Percentiles rank a stretch among this genome's conserved stretches.
These are phyloP conservation scores for Neopestalotiopsis sp. DNA, from an alignment of 2,329 filamentous ascomycete species.

Conservation along the genomic window DNA sequence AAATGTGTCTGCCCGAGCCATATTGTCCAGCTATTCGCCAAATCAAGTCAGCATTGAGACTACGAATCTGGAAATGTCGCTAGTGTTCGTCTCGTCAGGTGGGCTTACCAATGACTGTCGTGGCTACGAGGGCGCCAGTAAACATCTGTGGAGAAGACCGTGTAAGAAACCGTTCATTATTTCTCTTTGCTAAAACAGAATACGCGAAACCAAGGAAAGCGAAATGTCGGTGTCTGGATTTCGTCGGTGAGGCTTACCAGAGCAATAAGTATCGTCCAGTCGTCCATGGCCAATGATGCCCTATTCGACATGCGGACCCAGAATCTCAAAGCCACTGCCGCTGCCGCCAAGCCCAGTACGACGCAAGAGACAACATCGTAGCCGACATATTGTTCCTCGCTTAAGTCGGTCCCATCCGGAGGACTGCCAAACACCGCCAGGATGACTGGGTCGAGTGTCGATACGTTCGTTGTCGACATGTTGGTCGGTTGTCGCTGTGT, in stretches of 20 bases:
- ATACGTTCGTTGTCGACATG: background rate
- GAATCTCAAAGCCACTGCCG: conserved; percentile 24
- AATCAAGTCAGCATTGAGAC: conserved; percentile 1
- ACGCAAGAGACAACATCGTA: conserved; percentile 27
- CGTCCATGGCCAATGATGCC: conserved; percentile 22
- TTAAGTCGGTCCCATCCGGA: conserved; percentile 24
- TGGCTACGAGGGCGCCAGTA: conserved; percentile 23
- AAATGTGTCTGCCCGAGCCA: conserved; percentile 30
- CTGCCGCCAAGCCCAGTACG: conserved; percentile 25
- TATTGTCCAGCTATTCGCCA: conserved; percentile 20
- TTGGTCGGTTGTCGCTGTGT: background rate
- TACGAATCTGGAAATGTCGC: background rate
- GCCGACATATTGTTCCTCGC: conserved; percentile 22
- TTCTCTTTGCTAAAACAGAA: background rate
- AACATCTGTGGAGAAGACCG: background rate
- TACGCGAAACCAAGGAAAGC: background rate
- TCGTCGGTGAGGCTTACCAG: conserved; percentile 23
- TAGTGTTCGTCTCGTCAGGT: background rate
- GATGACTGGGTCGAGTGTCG: conserved; percentile 24
- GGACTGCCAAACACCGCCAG: conserved; percentile 22
- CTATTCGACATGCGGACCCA: conserved; percentile 25
- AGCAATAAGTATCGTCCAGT: conserved; percentile 29
- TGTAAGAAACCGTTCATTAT: background rate
- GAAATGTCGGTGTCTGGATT: background rate
- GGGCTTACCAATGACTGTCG: conserved; percentile 21